Conservation (phyloP, 1,139 yeast genomes). For the Geotrichum fermentans region DNA sequence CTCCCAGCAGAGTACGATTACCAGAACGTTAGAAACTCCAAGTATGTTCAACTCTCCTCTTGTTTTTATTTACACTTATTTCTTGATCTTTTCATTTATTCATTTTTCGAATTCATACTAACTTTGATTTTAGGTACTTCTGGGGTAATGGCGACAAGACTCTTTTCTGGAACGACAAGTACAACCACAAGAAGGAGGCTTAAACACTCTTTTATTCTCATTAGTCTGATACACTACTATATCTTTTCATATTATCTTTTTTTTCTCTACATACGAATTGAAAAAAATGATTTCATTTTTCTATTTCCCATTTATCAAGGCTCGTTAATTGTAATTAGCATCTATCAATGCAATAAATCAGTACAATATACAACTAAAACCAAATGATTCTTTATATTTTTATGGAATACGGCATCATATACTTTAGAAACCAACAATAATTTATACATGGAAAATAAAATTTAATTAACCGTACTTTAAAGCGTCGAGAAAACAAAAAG, state of each 20-base stretch:
- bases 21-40: constrained; percentile 77
- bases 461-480: neutral
- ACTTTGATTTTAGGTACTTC: constrained; percentile 45
- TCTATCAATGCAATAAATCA: too few species aligned
- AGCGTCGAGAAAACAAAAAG: constrained; percentile 13
- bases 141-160: constrained; percentile 99
- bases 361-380: too few species aligned
- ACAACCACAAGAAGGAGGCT: constrained; percentile 55
- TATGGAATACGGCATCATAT: too few species aligned
- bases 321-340: too few species aligned
- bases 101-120: neutral
- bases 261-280: too few species aligned
- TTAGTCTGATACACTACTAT: neutral
- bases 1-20: constrained; percentile 89
- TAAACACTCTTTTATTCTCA: constrained; percentile 1
- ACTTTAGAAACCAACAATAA: too few species aligned
- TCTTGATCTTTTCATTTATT: neutral
- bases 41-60: too few species aligned
- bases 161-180: constrained; percentile 88
- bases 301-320: too few species aligned
- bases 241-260: neutral
- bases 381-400: too few species aligned
- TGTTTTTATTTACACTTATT: neutral
- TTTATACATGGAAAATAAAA: neutral
- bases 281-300: neutral